Evolutionary conservation across 108 stramenopile genomes (phyloP).

Genomic region (Asterionellopsis glacialis): DNA sequence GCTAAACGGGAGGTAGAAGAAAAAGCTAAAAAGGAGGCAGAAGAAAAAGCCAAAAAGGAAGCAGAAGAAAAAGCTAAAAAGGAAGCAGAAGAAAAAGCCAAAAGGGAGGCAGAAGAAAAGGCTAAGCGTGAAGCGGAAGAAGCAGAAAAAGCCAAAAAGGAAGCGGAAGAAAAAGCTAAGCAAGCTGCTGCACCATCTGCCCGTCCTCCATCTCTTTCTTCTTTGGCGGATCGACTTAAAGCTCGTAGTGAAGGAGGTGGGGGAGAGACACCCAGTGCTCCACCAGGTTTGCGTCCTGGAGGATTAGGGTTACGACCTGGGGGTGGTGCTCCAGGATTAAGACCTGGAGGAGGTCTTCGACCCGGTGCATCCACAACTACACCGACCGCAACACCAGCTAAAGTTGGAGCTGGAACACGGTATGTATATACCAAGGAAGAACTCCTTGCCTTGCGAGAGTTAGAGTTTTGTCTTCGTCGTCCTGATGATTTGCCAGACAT

Average conservation of each 20-base stretch:
- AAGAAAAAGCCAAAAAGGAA: conserved; percentile 14
- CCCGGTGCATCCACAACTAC: not conserved
- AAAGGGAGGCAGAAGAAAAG: conserved; percentile 11
- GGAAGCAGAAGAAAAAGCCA: conserved; percentile 6
- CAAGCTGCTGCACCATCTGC: conserved; percentile 2
- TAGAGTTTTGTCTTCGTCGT: conserved; percentile 31
- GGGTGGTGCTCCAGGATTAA: not conserved
- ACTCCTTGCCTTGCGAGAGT: not conserved
- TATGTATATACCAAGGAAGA: not conserved
- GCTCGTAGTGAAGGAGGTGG: conserved; percentile 1
- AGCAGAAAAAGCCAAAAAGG: conserved; percentile 4
- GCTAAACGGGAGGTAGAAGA: conserved; percentile 17
- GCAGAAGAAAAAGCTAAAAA: conserved; percentile 11
- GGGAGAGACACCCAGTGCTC: not conserved
- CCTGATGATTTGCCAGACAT: conserved; percentile 33
- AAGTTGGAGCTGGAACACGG: not conserved
- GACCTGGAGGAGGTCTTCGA: conserved; percentile 5
- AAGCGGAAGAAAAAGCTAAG: conserved; percentile 14
- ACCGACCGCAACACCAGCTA: not conserved
- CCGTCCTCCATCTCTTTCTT: not conserved
- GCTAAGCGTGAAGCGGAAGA: conserved; percentile 8
- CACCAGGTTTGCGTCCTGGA: not conserved
- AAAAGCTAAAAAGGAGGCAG: conserved; percentile 11
- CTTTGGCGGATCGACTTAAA: not conserved
- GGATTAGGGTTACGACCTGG: not conserved